phyloP scores from a whole-genome alignment of 2,329 filamentous ascomycete genomes.

The Xylariaceae sp. region DNA sequence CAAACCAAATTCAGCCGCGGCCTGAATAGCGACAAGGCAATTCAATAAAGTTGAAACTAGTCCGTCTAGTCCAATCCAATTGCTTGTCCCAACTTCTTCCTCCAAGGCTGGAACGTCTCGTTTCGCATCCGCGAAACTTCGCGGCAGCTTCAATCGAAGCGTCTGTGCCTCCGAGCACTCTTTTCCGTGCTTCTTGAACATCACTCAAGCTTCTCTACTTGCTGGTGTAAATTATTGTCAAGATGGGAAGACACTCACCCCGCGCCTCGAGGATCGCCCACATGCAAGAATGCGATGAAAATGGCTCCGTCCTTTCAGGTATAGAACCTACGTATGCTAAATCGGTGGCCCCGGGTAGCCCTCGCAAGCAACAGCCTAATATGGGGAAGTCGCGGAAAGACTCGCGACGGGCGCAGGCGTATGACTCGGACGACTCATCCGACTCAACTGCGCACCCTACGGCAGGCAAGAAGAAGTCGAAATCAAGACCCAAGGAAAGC shows the following conservation, averaged over 20 bases:
- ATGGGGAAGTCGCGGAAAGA: conserved; percentile 46
- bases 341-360: conserved; percentile 43
- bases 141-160: not conserved
- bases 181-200: conserved; percentile 11
- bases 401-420: conserved; percentile 35
- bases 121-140: not conserved
- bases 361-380: conserved; percentile 47
- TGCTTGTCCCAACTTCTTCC: not conserved
- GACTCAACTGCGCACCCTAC: conserved; percentile 36
- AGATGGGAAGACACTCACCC: conserved; percentile 40
- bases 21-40: not conserved
- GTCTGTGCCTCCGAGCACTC: conserved; percentile 2
- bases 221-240: conserved; percentile 9
- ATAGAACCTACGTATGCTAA: conserved; percentile 43
- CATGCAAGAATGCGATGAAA: conserved; percentile 51
- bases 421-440: conserved; percentile 33
- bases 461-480: conserved; percentile 19
- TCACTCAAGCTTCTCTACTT: conserved; percentile 19
- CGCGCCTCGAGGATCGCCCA: conserved; percentile 34
- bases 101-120: conserved; percentile 1
- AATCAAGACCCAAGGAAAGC: conserved; percentile 29
- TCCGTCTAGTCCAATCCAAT: conserved; percentile 10
- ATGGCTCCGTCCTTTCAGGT: conserved; percentile 38
- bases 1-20: not conserved
- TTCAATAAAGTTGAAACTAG: conserved; percentile 3